A percentile compares a stretch with the other conserved stretches of the same genome.
These are phyloP conservation scores for Puccinia horiana DNA, from an alignment of 1,284 basidiomycete genomes.

Conservation along the genomic window DNA sequence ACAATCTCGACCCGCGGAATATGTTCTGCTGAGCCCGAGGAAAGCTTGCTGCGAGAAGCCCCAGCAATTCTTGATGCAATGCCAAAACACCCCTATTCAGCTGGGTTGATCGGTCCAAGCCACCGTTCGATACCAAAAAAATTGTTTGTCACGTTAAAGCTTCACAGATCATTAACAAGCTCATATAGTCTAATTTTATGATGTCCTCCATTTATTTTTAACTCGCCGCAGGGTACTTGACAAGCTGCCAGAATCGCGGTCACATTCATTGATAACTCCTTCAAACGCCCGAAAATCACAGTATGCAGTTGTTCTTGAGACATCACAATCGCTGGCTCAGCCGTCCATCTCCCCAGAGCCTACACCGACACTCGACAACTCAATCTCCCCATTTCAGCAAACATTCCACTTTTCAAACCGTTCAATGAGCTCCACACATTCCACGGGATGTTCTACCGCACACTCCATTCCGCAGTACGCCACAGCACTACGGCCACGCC, in stretches of 20 bases:
- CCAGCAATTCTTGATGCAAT: not conserved
- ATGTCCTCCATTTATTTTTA: not conserved
- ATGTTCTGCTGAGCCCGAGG: not conserved
- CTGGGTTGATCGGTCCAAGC: not conserved
- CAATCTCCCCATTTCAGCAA: slow-evolving; percentile 12
- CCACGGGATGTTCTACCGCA: not conserved
- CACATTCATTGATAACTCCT: slow-evolving; percentile 4
- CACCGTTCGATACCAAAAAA: not conserved
- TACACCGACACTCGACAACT: slow-evolving; percentile 13
- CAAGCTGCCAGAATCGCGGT: not conserved
- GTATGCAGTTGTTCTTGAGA: slow-evolving; percentile 26
- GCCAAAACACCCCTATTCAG: slow-evolving; percentile 12
- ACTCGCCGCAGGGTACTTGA: slow-evolving; percentile 3
- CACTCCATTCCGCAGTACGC: not conserved
- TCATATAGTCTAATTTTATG: not conserved
- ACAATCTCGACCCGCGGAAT: not conserved
- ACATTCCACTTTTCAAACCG: not conserved
- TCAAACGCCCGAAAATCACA: slow-evolving; percentile 16
- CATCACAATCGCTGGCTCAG: not conserved
- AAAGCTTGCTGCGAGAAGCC: not conserved
- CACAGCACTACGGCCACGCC: not conserved
- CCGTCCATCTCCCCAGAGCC: slow-evolving; percentile 24
- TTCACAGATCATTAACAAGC: not conserved
- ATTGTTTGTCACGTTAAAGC: not conserved
- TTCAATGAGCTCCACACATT: not conserved